phyloP scores from a whole-genome alignment of 768 basidiomycete species.

The Russula vinacea region DNA sequence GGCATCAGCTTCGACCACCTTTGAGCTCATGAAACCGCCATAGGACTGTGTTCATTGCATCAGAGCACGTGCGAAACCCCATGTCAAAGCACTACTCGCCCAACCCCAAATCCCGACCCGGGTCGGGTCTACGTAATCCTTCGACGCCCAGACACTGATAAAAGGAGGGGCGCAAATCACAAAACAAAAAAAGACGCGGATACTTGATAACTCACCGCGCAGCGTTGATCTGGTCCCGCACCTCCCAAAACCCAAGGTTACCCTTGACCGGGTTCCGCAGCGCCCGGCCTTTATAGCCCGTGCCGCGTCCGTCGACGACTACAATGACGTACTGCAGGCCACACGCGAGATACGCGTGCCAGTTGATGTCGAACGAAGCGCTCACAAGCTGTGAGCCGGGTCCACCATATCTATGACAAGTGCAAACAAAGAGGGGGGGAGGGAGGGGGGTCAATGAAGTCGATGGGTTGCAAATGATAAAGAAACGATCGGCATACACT shows the following conservation, averaged over 20 bases:
- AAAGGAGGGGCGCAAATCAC: not conserved
- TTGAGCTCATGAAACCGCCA: slow-evolving; percentile 94
- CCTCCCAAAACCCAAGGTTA: slow-evolving; percentile 87
- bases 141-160: slow-evolving; percentile 73
- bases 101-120: slow-evolving; percentile 98
- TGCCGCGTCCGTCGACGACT: slow-evolving; percentile 88
- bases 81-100: slow-evolving; percentile 48
- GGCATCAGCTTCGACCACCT: slow-evolving; percentile 86
- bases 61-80: not conserved
- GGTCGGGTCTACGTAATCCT: slow-evolving; percentile 82
- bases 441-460: not conserved
- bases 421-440: slow-evolving; percentile 10
- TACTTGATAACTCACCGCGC: slow-evolving; percentile 56
- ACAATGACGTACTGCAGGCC: slow-evolving; percentile 82
- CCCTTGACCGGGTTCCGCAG: slow-evolving; percentile 86
- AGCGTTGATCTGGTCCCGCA: slow-evolving; percentile 82
- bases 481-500: slow-evolving; percentile 47
- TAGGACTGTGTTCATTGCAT: slow-evolving; percentile 59
- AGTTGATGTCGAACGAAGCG: slow-evolving; percentile 65
- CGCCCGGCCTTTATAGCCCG: slow-evolving; percentile 82
- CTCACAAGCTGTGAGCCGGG: slow-evolving; percentile 80
- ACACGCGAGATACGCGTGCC: slow-evolving; percentile 84
- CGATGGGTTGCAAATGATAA: not conserved
- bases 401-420: slow-evolving; percentile 71
- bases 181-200: slow-evolving; percentile 1